phyloP scores from a whole-genome alignment of 2,329 filamentous ascomycete species.

The Ilyonectria robusta region DNA sequence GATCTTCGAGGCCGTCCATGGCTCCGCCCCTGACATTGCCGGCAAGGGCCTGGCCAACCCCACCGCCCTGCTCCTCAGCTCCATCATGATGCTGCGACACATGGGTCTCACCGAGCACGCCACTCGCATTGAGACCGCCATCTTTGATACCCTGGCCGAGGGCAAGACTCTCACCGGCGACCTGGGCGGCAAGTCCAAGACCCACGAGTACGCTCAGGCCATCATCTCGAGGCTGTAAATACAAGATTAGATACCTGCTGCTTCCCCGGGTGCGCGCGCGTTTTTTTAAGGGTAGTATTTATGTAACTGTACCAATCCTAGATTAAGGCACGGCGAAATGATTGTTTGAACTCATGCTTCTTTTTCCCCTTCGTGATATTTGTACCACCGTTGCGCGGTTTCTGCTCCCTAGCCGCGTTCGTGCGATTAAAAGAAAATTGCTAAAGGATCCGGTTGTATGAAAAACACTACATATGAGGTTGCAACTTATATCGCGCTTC shows the following conservation, averaged over 20 bases:
- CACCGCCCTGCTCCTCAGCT: constrained; percentile 93
- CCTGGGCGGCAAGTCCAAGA: constrained; percentile 96
- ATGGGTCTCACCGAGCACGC: constrained; percentile 93
- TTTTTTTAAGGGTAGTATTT: constrained; percentile 47
- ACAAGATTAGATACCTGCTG: constrained; percentile 47
- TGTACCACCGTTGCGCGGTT: too few species aligned
- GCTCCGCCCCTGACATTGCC: constrained; percentile 95
- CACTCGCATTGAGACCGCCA: constrained; percentile 90
- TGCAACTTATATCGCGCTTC: too few species aligned
- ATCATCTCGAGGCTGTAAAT: constrained; percentile 82
- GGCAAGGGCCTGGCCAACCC: constrained; percentile 98
- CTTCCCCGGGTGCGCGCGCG: constrained; percentile 39
- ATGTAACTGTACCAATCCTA: constrained; percentile 52
- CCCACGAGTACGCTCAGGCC: constrained; percentile 90
- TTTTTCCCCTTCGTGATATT: background rate
- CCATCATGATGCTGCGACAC: constrained; percentile 99
- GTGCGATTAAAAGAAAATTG: too few species aligned
- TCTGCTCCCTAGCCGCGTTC: background rate
- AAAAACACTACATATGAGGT: too few species aligned
- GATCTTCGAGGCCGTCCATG: constrained; percentile 99
- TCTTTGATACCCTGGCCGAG: constrained; percentile 95
- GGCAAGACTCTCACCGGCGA: constrained; percentile 97
- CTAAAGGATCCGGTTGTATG: too few species aligned
- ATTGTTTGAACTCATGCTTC: constrained; percentile 41
- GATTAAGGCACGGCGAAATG: constrained; percentile 50